A percentile compares a stretch with the other conserved stretches of the same genome.
Evolutionary conservation across 148 eudicot species (phyloP).

Genomic region (Dysphania ambrosioides): DNA sequence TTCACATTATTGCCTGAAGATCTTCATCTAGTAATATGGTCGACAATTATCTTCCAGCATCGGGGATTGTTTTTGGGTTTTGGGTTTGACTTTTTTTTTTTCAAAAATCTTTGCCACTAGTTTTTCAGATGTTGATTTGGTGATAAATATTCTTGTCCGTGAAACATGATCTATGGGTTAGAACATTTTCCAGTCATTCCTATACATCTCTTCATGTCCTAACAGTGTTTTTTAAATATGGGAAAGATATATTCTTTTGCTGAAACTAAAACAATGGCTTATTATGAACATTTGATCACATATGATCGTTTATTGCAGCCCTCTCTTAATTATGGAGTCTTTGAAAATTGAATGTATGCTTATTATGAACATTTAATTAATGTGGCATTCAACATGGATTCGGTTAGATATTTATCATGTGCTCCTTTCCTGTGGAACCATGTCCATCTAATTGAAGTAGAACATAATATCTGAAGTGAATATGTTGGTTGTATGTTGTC

Average conservation of each 20-base stretch:
- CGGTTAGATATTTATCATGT: not conserved
- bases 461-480: not conserved
- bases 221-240: too few species aligned
- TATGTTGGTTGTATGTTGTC: not conserved
- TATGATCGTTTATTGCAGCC: too few species aligned
- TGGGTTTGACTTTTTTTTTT: too few species aligned
- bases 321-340: not conserved
- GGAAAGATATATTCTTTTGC: too few species aligned
- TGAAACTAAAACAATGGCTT: too few species aligned
- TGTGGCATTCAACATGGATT: not conserved
- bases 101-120: too few species aligned
- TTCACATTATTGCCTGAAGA: not conserved
- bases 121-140: too few species aligned
- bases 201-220: not conserved
- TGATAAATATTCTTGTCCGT: too few species aligned
- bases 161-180: not conserved
- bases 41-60: not conserved
- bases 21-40: not conserved
- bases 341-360: not conserved
- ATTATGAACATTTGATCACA: too few species aligned
- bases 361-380: too few species aligned
- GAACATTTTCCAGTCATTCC: not conserved
- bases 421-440: not conserved
- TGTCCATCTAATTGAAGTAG: not conserved
- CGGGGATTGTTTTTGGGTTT: not conserved